These are phyloP conservation scores for Blepharisma stoltei DNA, from an alignment of 73 alveolate genomes.

Conservation along the genomic window DNA sequence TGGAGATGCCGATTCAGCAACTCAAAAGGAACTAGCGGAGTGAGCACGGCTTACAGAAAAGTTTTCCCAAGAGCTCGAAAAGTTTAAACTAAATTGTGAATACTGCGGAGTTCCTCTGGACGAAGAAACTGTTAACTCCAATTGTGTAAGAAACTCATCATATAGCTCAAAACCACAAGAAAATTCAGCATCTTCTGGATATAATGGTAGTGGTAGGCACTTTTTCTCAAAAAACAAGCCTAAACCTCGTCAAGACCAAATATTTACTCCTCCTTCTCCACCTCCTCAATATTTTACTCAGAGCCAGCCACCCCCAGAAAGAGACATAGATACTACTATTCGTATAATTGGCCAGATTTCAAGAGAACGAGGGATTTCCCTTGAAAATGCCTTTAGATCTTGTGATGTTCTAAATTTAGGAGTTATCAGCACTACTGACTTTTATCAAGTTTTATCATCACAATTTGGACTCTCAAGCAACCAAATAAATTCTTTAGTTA, in stretches of 20 bases:
- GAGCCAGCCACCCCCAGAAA: no score
- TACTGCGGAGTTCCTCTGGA: conserved; percentile 1
- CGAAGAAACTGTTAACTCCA: conserved; percentile 3
- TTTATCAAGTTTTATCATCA: not conserved
- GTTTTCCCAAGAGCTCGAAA: conserved; percentile 58
- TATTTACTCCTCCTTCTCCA: no score
- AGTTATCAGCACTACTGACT: not conserved
- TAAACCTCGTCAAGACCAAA: no score
- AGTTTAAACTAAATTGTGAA: conserved; percentile 57
- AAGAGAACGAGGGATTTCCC: not conserved
- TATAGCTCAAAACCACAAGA: no score
- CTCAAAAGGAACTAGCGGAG: conserved; percentile 69
- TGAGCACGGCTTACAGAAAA: conserved; percentile 68
- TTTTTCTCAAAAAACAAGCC: not conserved
- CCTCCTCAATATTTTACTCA: no score
- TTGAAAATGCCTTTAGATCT: not conserved
- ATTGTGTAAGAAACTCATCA: conserved; percentile 21
- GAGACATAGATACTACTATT: not conserved
- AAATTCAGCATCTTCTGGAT: no score
- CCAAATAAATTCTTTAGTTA: not conserved
- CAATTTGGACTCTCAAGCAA: not conserved
- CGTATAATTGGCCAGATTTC: not conserved
- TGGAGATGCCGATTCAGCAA: conserved; percentile 77
- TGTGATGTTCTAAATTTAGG: not conserved
- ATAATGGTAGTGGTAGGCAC: conserved; percentile 2